Evolutionary conservation across 441 rosid genomes (phyloP), one percentile per base, ranked within the genome.

Genomic region (Biscutella laevigata): DNA sequence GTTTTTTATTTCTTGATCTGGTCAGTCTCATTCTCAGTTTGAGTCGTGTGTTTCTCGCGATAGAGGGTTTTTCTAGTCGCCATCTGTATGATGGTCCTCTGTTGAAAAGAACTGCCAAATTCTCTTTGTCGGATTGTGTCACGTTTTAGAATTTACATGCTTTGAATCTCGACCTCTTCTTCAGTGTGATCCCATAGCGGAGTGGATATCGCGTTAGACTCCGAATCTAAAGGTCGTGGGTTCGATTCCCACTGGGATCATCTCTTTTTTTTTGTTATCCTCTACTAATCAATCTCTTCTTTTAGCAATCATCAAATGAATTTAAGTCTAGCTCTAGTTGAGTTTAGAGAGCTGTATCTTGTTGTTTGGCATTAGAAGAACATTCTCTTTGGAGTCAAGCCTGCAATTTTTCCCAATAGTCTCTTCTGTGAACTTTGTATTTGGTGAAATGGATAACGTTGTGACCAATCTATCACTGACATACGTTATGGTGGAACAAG

Each of bases 141-240:
- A 66, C 60, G 49, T 51, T 51, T 5, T 35, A 30, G 25, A 50
- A 29, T 65, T 51, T 57, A 40, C 1, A 41, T 32, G 36, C 0
- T 30, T 53, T 3, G 14, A 43, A 12, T 66, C 26, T 46, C 30
- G 37, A 5, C 27, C 30, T 59, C 4, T 29, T 29, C 15, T 32
- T 1, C 7, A 61, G 50, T 56, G 55, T 38, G 91, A 70, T 81
- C 95, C 91, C 94, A 81, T 91, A 88, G 94, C 79, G 86, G 87
- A 88, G 96, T 85, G 87, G 91, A 85, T 85, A 83, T 81, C 87
- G 94, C 91, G 84, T 85, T 88, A 85, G 95, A 85, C 85, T 87
- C 94, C 95, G 95, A 45, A 91, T 84, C 92, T 82, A 79, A 82
- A 85, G 96, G 94, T 83, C 94, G 95, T 83, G 90, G 94, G 95